Conservation (phyloP, 129 eudicot species). For the Mikania micrantha region DNA sequence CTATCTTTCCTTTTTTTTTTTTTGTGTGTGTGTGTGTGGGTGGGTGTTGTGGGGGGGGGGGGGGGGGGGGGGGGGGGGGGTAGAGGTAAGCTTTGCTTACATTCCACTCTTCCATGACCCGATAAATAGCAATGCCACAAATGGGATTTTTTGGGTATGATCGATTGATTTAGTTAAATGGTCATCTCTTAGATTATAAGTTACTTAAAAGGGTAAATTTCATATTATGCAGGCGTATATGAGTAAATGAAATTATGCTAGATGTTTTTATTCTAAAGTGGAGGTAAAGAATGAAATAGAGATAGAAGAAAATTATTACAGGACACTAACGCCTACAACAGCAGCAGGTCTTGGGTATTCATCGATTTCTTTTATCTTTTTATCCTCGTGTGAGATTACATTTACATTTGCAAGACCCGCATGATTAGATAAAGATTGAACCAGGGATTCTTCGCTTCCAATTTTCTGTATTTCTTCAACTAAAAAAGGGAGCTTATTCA, state of each 20-base stretch:
- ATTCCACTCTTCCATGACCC: no score
- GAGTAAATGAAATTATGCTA: neutral
- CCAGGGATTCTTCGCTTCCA: conserved; percentile 40
- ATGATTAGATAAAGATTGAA: conserved; percentile 19
- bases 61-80: no score
- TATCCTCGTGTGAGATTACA: conserved; percentile 24
- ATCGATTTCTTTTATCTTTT: conserved; percentile 70
- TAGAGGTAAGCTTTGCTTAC: no score
- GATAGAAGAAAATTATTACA: conserved; percentile 40
- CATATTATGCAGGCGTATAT: neutral
- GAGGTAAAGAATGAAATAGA: neutral
- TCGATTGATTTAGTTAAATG: neutral
- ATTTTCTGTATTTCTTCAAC: conserved; percentile 58
- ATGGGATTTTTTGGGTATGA: no score
- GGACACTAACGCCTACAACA: conserved; percentile 88
- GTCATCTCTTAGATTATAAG: neutral
- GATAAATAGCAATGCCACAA: no score
- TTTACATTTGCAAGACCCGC: conserved; percentile 18
- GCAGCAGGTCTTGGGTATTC: conserved; percentile 80
- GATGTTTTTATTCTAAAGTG: neutral
- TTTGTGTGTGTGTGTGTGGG: no score
- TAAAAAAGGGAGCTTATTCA: conserved; percentile 54
- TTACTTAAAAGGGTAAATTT: neutral
- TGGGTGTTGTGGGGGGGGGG: no score
- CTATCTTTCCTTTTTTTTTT: no score